phyloP scores from a whole-genome alignment of 2,329 filamentous ascomycete genomes.

The Aspergillus pseudoterreus region DNA sequence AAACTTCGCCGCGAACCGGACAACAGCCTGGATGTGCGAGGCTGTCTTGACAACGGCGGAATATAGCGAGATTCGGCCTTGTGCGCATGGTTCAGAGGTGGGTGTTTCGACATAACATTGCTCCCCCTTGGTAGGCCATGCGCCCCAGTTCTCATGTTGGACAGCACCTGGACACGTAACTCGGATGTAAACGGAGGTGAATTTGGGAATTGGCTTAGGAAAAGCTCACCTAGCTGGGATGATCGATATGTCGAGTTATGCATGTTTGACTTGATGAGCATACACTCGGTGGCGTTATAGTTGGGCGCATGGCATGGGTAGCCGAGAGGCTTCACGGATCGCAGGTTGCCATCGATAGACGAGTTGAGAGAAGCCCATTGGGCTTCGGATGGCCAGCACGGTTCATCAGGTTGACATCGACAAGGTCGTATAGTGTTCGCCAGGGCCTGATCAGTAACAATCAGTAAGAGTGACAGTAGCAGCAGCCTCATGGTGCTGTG shows the following conservation, averaged over 20 bases:
- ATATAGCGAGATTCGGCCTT: slow-evolving; percentile 37
- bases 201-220: neutral
- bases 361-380: neutral
- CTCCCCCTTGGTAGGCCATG: slow-evolving; percentile 33
- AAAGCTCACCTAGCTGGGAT: neutral
- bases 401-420: neutral
- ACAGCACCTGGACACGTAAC: slow-evolving; percentile 19
- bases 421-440: neutral
- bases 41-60: slow-evolving; percentile 30
- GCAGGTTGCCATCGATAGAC: neutral
- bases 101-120: slow-evolving; percentile 34
- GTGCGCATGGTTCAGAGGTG: slow-evolving; percentile 22
- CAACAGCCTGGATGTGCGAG: slow-evolving; percentile 33
- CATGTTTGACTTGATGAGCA: neutral
- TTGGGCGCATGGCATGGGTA: neutral
- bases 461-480: no score
- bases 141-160: slow-evolving; percentile 39
- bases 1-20: slow-evolving; percentile 31
- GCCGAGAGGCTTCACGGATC: neutral
- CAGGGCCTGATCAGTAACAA: no score
- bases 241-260: neutral
- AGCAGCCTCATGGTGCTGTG: no score
- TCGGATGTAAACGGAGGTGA: neutral
- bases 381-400: neutral
- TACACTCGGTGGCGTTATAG: neutral